Percentiles rank a stretch among this genome's conserved stretches.
phyloP scores from a whole-genome alignment of 176 grass and related monocot genomes.

The Oropetium thomaeum region DNA sequence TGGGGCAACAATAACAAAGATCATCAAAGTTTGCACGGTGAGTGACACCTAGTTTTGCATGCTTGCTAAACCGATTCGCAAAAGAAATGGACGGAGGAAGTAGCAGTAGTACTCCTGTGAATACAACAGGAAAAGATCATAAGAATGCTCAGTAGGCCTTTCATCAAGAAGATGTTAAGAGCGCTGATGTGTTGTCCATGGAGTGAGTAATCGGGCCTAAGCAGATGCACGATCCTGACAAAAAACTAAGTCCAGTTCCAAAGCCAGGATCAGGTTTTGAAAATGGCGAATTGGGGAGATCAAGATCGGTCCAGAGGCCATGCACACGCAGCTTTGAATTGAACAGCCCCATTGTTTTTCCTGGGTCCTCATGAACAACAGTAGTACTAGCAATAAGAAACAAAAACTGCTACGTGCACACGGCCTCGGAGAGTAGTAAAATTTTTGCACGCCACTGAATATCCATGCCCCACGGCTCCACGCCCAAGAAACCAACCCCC shows the following conservation, averaged over 20 bases:
- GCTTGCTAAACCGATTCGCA: neutral
- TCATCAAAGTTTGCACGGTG: neutral
- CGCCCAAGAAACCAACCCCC: conserved; percentile 32
- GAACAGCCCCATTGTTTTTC: conserved; percentile 18
- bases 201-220: neutral
- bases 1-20: neutral
- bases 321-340: conserved; percentile 21
- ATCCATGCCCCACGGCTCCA: neutral
- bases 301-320: conserved; percentile 46
- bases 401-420: conserved; percentile 20
- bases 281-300: conserved; percentile 39
- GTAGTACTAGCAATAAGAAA: conserved; percentile 8
- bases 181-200: neutral
- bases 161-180: neutral
- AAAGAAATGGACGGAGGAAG: neutral
- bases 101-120: too few species aligned
- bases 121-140: too few species aligned
- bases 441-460: neutral
- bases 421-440: neutral
- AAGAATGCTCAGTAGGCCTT: too few species aligned
- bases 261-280: conserved; percentile 23
- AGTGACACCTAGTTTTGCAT: neutral
- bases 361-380: conserved; percentile 3
- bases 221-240: neutral
- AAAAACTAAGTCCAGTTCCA: neutral